Percentiles rank a stretch among this genome's conserved stretches.
These are phyloP conservation scores for Cucurbita moschata DNA, from an alignment of 306 rosid genomes.

Conservation along the genomic window DNA sequence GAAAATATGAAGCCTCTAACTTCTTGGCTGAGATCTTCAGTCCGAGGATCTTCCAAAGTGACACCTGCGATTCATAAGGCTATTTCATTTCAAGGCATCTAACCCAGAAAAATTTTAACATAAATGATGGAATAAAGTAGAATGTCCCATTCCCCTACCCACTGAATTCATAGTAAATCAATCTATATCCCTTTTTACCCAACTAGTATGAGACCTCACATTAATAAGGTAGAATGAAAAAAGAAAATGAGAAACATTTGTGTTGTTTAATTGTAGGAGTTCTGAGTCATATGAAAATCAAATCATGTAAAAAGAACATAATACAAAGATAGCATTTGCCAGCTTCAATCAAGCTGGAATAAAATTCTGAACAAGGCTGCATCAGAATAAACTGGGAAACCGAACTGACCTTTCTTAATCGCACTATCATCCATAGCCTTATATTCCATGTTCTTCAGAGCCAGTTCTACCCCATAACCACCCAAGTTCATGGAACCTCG, in stretches of 20 bases:
- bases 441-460: slow-evolving; percentile 94
- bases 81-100: neutral
- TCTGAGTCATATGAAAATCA: neutral
- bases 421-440: slow-evolving; percentile 89
- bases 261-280: neutral
- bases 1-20: slow-evolving; percentile 96
- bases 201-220: neutral
- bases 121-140: neutral
- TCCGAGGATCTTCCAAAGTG: slow-evolving; percentile 86
- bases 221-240: neutral
- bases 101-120: neutral
- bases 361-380: too few species aligned
- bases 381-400: neutral
- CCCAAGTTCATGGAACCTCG: slow-evolving; percentile 72
- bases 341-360: too few species aligned
- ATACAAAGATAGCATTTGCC: neutral
- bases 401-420: slow-evolving; percentile 60
- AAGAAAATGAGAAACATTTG: neutral
- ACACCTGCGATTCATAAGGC: slow-evolving; percentile 45
- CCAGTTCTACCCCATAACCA: slow-evolving; percentile 96
- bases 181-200: neutral
- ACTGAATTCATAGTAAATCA: neutral
- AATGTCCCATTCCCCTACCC: neutral
- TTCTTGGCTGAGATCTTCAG: slow-evolving; percentile 98
- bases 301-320: neutral